These are phyloP conservation scores for Capsella bursapastoris DNA, from an alignment of 345 rosid species.

Conservation along the genomic window DNA sequence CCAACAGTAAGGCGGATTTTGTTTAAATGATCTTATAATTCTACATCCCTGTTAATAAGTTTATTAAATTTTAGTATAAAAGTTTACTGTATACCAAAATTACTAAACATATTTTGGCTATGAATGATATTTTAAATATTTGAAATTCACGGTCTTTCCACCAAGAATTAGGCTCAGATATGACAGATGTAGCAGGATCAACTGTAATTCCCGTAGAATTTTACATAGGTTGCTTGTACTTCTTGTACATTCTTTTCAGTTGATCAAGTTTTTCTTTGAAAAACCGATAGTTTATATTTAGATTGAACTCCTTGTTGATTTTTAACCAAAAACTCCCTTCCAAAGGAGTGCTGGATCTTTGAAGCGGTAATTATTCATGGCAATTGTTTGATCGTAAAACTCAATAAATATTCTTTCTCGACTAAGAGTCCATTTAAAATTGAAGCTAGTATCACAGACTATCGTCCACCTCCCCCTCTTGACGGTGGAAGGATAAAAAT, in stretches of 20 bases:
- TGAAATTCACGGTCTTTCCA: neutral
- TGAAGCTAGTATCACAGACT: no score
- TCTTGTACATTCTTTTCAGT: neutral
- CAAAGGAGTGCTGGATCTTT: neutral
- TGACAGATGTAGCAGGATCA: neutral
- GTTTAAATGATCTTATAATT: no score
- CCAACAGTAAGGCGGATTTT: no score
- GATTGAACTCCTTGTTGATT: neutral
- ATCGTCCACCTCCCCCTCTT: no score
- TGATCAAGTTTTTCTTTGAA: neutral
- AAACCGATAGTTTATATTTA: neutral
- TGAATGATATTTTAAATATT: neutral
- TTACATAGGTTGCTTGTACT: neutral
- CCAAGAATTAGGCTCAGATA: neutral
- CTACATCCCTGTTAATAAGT: no score
- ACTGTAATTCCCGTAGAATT: neutral
- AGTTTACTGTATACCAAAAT: no score
- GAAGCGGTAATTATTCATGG: neutral
- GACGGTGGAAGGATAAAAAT: no score
- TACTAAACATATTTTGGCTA: neutral
- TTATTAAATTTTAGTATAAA: no score
- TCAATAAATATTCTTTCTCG: neutral
- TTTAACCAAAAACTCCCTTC: neutral
- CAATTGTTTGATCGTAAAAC: neutral
- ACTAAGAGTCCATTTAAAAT: neutral